Evolutionary conservation across 768 basidiomycete genomes (phyloP), one percentile per base, ranked within the genome.

Genomic region (Suillus spraguei): DNA sequence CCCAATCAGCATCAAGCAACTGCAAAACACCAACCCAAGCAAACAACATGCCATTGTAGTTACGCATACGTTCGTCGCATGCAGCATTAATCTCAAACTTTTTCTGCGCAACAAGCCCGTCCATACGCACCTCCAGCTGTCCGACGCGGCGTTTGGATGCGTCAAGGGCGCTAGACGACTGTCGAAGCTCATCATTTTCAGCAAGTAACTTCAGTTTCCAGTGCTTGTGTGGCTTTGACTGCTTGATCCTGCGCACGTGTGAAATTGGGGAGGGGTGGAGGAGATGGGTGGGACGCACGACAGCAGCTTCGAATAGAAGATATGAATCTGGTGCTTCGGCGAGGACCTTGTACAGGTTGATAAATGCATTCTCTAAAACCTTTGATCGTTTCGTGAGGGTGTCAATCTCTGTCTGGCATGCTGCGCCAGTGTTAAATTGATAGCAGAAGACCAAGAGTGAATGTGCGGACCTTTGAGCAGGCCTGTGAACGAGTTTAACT

Each of bases 1-100:
- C 10, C 32, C 62, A n/a, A 53, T 62, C 46, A n/a, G 24, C 28
- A 35, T 36, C 22, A 16, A 38, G n/a, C 36, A 41, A 60, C 16
- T 50, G 33, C 38, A 55, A 65, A 63, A 16, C 24, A 41, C 14
- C 20, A 13, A 41, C 11, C 39, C 14, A 38, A 28, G 22, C 13
- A 62, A 22, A 53, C 35, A 32, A 28, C 11, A 28, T 6, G 8
- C 8, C 11, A 75, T 96, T 95, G 69, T 96, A 98, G 76, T 99
- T 99, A 58, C 94, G 83, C 73, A 99, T 82, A 68, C 90, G 90
- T 78, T 99, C 97, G 70, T 99, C 97, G 67, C 97, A 98, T 6
- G 93, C 95, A 17, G 97, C 97, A 67, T 97, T 93, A 22, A 99
- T 81, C 77, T 98, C 97, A 62, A 95, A 97, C 79, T 98, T 94